phyloP scores from a whole-genome alignment of 2,329 filamentous ascomycete species.

The Cordyceps fumosorosea region DNA sequence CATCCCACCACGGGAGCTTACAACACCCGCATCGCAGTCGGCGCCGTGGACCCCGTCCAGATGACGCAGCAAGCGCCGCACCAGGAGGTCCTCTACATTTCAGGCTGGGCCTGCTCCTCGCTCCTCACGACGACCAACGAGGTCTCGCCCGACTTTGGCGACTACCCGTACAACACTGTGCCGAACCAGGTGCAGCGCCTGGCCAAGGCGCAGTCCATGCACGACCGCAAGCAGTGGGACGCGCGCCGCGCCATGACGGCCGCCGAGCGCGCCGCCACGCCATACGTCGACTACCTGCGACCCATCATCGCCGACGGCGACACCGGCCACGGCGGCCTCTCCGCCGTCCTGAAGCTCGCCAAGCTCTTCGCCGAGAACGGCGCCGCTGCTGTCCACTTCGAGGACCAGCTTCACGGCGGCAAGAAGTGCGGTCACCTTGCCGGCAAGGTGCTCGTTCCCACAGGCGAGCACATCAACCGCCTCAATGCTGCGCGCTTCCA shows the following conservation, averaged over 20 bases:
- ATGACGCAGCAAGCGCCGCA: slow-evolving; percentile 98
- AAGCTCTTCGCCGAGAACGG: slow-evolving; percentile 98
- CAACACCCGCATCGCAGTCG: slow-evolving; percentile 54
- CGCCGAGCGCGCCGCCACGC: slow-evolving; percentile 65
- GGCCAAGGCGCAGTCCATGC: slow-evolving; percentile 93
- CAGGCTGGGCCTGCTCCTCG: slow-evolving; percentile 95
- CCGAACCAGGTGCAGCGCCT: slow-evolving; percentile 95
- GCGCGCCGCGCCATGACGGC: slow-evolving; percentile 68
- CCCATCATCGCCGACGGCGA: slow-evolving; percentile 96
- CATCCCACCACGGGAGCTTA: neutral
- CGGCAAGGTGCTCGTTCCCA: slow-evolving; percentile 89
- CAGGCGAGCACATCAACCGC: slow-evolving; percentile 93
- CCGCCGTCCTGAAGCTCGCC: slow-evolving; percentile 88
- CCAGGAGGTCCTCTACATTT: slow-evolving; percentile 93
- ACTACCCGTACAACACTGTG: slow-evolving; percentile 98
- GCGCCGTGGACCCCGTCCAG: slow-evolving; percentile 96
- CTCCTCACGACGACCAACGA: slow-evolving; percentile 92
- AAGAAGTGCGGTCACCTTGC: slow-evolving; percentile 98
- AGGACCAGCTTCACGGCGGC: slow-evolving; percentile 94
- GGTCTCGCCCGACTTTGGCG: slow-evolving; percentile 94
- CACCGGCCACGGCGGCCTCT: slow-evolving; percentile 88
- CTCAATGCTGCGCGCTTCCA: slow-evolving; percentile 89
- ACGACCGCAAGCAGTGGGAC: slow-evolving; percentile 95
- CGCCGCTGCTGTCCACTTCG: slow-evolving; percentile 92
- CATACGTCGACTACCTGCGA: slow-evolving; percentile 86